Conservation (phyloP, 2,329 filamentous ascomycete species). For the Clarireedia homoeocarpa region DNA sequence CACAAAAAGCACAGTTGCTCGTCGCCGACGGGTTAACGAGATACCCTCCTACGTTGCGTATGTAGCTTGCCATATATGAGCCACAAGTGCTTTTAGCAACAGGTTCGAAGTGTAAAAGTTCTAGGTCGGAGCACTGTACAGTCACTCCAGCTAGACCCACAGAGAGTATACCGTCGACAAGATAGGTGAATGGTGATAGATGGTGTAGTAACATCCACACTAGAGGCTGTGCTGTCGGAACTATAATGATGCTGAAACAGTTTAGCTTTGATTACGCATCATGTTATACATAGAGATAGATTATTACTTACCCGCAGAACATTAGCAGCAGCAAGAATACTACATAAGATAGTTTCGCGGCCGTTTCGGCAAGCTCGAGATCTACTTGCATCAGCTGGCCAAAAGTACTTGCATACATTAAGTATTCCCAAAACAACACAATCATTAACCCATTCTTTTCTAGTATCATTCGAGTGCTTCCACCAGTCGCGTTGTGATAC, state of each 20-base stretch:
- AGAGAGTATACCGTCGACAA: constrained; percentile 65
- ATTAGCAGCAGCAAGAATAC: constrained; percentile 66
- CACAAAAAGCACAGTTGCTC: constrained; percentile 50
- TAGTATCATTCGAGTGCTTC: constrained; percentile 45
- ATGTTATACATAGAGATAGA: background rate
- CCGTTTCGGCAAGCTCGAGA: constrained; percentile 66
- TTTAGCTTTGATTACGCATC: background rate
- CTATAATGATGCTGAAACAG: constrained; percentile 56
- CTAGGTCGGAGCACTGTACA: constrained; percentile 52
- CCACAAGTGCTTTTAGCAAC: constrained; percentile 47
- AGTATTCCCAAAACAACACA: constrained; percentile 65
- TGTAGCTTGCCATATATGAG: constrained; percentile 48
- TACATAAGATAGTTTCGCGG: constrained; percentile 68
- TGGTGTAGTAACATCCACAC: constrained; percentile 87
- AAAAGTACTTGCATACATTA: constrained; percentile 77
- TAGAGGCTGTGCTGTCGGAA: constrained; percentile 52
- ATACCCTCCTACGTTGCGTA: constrained; percentile 36
- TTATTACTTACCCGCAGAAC: constrained; percentile 45
- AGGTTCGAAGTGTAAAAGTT: constrained; percentile 39
- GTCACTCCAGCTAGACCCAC: constrained; percentile 59
- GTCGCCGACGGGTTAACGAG: constrained; percentile 50
- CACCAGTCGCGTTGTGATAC: constrained; percentile 57
- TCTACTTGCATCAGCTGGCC: constrained; percentile 70
- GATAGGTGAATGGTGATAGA: constrained; percentile 74
- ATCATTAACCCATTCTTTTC: constrained; percentile 75